These are phyloP conservation scores for Gnetum montanum DNA, from an alignment of 75 land plant genomes.

Conservation along the genomic window DNA sequence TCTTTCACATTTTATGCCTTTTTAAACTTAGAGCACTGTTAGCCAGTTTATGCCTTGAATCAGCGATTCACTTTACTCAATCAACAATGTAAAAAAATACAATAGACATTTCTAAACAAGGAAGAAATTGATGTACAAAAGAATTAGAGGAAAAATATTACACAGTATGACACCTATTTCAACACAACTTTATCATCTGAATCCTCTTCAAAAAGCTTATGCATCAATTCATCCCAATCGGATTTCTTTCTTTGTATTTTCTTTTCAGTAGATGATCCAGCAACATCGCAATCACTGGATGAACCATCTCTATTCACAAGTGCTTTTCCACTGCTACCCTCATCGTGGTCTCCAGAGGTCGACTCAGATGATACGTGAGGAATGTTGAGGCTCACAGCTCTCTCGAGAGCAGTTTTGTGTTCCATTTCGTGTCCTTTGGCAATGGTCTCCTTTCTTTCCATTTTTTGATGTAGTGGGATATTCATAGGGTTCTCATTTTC, in stretches of 20 bases:
- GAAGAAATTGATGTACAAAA: too few species aligned
- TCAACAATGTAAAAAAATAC: too few species aligned
- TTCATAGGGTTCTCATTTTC: constrained; percentile 10
- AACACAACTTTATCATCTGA: constrained; percentile 23
- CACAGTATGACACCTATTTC: constrained; percentile 12
- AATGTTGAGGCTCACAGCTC: constrained; percentile 58
- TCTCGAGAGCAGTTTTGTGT: constrained; percentile 71
- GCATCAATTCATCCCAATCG: constrained; percentile 50
- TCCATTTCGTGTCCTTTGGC: constrained; percentile 33
- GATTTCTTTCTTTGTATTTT: not conserved
- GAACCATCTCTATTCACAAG: not conserved
- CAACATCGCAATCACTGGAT: not conserved
- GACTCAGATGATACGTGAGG: constrained; percentile 45
- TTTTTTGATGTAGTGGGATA: constrained; percentile 37
- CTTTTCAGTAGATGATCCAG: not conserved
- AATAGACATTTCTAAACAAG: too few species aligned
- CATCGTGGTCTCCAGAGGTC: constrained; percentile 6
- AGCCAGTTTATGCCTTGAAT: too few species aligned
- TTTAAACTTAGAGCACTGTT: too few species aligned
- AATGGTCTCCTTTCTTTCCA: constrained; percentile 45
- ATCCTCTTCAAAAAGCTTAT: constrained; percentile 36
- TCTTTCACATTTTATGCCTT: too few species aligned
- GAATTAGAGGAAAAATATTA: too few species aligned
- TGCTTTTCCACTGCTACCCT: not conserved
- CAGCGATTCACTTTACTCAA: too few species aligned